Conservation (phyloP, 306 rosid species). For the Prunus dulcis region DNA sequence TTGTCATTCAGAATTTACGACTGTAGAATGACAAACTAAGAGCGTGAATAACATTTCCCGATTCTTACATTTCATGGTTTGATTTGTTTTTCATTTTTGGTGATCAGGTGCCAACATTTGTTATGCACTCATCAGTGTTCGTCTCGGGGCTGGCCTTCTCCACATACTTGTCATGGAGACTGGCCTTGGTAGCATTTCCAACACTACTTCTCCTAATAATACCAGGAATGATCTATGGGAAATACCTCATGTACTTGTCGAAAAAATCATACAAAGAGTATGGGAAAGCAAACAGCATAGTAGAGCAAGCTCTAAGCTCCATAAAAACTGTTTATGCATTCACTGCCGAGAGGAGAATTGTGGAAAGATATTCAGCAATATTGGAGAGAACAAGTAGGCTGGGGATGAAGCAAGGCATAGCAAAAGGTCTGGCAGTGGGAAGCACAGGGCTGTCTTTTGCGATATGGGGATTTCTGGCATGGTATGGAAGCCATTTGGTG, state of each 20-base stretch:
- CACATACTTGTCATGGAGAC: conserved; percentile 76
- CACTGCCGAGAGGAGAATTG: conserved; percentile 73
- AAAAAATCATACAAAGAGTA: conserved; percentile 55
- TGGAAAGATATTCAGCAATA: conserved; percentile 56
- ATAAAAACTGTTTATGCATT: conserved; percentile 75
- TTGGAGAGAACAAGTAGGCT: conserved; percentile 61
- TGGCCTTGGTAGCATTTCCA: conserved; percentile 77
- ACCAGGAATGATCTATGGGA: conserved; percentile 87
- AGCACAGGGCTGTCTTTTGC: conserved; percentile 77
- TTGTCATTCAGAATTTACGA: not conserved
- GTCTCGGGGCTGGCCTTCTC: conserved; percentile 75
- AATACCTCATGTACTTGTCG: conserved; percentile 63
- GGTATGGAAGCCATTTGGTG: conserved; percentile 94
- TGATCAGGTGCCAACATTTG: conserved; percentile 72
- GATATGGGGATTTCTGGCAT: conserved; percentile 94
- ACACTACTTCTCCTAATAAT: conserved; percentile 70
- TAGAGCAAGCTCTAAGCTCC: conserved; percentile 80
- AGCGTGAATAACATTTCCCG: not conserved
- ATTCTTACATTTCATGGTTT: not conserved
- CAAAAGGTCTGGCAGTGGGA: conserved; percentile 88
- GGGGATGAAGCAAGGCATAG: conserved; percentile 86
- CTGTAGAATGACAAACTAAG: no score
- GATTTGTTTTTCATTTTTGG: not conserved
- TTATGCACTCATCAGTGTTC: conserved; percentile 86
- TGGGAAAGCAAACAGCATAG: conserved; percentile 59